A percentile compares a stretch with the other conserved stretches of the same genome.
Evolutionary conservation across 1,284 basidiomycete species (phyloP).

Genomic region (Bjerkandera adusta): DNA sequence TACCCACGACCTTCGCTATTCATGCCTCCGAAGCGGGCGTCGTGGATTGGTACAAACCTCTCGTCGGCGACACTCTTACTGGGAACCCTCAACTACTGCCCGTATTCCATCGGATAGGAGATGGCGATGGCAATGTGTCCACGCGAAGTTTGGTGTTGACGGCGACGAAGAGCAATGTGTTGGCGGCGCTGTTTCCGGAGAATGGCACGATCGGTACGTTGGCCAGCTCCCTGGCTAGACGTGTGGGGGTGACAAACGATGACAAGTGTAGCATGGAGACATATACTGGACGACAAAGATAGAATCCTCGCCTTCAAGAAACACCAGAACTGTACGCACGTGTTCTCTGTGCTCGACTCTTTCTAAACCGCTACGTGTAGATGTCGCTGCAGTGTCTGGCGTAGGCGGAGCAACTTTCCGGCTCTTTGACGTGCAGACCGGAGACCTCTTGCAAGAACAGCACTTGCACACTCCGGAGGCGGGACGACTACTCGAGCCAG

Average conservation of each 20-base stretch:
- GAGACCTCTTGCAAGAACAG: slow-evolving; percentile 69
- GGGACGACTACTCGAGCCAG: slow-evolving; percentile 50
- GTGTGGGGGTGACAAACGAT: slow-evolving; percentile 8
- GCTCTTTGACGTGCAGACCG: slow-evolving; percentile 63
- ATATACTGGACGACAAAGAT: slow-evolving; percentile 67
- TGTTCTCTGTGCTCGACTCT: not conserved
- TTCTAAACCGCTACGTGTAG: slow-evolving; percentile 35
- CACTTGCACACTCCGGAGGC: slow-evolving; percentile 47
- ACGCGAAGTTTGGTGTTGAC: slow-evolving; percentile 59
- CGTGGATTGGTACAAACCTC: slow-evolving; percentile 82
- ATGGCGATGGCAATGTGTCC: slow-evolving; percentile 27
- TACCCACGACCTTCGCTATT: slow-evolving; percentile 8
- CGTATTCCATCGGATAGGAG: slow-evolving; percentile 45
- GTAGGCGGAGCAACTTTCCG: slow-evolving; percentile 71
- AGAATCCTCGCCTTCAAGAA: slow-evolving; percentile 68
- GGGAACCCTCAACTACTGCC: slow-evolving; percentile 50
- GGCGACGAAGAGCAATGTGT: slow-evolving; percentile 74
- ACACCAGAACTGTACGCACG: slow-evolving; percentile 54
- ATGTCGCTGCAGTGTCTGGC: slow-evolving; percentile 74
- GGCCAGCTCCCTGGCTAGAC: not conserved
- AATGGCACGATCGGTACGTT: slow-evolving; percentile 73
- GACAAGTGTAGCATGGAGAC: slow-evolving; percentile 71
- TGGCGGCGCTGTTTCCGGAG: slow-evolving; percentile 73
- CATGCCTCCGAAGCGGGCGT: slow-evolving; percentile 78
- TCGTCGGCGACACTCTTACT: slow-evolving; percentile 68